Base-by-base conservation (phyloP, 805 yeast species). In the Pichia kluyveri region DNA sequence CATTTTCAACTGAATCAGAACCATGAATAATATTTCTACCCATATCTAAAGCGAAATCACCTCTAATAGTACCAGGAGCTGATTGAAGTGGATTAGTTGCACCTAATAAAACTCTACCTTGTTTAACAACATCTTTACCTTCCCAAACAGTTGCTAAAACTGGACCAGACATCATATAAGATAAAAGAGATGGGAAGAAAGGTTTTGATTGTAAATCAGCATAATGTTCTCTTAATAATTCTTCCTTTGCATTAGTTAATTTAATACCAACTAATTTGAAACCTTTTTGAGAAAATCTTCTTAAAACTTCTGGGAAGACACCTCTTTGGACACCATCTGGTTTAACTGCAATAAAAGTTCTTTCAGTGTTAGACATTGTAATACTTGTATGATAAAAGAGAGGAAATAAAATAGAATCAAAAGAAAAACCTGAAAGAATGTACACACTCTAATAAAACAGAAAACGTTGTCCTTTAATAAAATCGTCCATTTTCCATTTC, bases 271-370 rank as follows among this genome's bases (percentile, higher is more conserved):
- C 98, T 65, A 93, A 82, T 77, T 91, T 93, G 89, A 72, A 93
- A 63, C 99, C 99, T 75, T 96, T 87, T 79, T 82, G 76, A 79
- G 90, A 96, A 73, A 95, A 93, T 75, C 98, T 88, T 62, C 83
- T 77, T 60, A 93, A 69, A 77, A 93, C 90, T 61, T 85, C 78
- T 69, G 95, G 73, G 75, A 91, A 78, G 69, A 93, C 79, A 56
- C 98, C 98, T 77, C 99, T 88, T 80, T 93, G 98, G 80, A 93
- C 98, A 76, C 98, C 99, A 75, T 93, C 99, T 75, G 99, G 99
- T 82, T 86, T 86, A 67, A 86, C 82, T 59, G 95, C 95, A 75
- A 86, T 86, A 69, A 86, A 86, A 67, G 95, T 86, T 84, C 95
- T 84, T 75, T 86, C 95, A 73, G 71, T 67, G 74, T 70, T 69